These are phyloP conservation scores for Phytophthora idaei DNA, from an alignment of 352 stramenopile species.

Conservation along the genomic window DNA sequence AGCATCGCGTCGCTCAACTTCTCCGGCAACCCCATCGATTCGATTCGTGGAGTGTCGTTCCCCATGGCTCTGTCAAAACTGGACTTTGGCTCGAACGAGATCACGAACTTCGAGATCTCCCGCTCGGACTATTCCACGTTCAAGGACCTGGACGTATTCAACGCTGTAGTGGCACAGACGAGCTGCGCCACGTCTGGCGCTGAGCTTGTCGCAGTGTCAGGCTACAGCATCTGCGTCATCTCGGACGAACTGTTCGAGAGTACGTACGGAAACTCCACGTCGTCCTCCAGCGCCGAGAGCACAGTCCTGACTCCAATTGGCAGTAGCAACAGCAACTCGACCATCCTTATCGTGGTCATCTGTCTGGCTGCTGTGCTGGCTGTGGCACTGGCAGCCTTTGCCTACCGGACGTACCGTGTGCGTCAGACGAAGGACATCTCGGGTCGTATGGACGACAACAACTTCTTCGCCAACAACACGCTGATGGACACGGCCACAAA, in stretches of 20 bases:
- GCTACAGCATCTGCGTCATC: conserved; percentile 62
- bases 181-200: conserved; percentile 51
- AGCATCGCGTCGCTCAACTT: conserved; percentile 61
- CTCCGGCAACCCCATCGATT: conserved; percentile 60
- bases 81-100: conserved; percentile 50
- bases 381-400: conserved; percentile 56
- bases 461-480: conserved; percentile 64
- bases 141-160: conserved; percentile 51
- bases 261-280: conserved; percentile 45
- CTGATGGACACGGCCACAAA: conserved; percentile 23
- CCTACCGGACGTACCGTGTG: conserved; percentile 51
- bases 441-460: conserved; percentile 29
- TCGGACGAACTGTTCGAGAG: conserved; percentile 61
- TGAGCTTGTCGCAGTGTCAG: conserved; percentile 44
- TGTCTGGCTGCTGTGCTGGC: conserved; percentile 56
- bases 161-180: conserved; percentile 43
- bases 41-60: conserved; percentile 61
- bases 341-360: conserved; percentile 64
- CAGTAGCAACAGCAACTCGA: conserved; percentile 45
- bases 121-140: conserved; percentile 67
- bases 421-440: conserved; percentile 31
- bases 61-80: conserved; percentile 53
- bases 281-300: conserved; percentile 34
- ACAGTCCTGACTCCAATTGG: conserved; percentile 16
- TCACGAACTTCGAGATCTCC: conserved; percentile 74